phyloP scores from a whole-genome alignment of 345 rosid genomes.

The Litchi chinensis region DNA sequence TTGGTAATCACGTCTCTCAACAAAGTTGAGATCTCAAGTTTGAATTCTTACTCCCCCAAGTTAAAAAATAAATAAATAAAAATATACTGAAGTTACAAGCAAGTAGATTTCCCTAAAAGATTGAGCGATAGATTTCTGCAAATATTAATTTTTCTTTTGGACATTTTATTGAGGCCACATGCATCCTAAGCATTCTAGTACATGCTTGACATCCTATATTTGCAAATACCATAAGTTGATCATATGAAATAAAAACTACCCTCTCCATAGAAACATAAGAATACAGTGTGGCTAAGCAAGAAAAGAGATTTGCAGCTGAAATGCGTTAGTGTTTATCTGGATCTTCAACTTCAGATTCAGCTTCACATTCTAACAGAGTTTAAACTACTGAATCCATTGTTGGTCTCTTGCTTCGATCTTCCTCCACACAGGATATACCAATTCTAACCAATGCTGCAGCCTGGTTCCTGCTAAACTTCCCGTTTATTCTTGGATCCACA shows the following conservation, averaged over 20 bases:
- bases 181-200: not conserved
- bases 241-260: no score
- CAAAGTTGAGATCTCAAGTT: no score
- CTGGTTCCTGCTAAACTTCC: constrained; percentile 31
- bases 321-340: not conserved
- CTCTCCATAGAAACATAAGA: not conserved
- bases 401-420: constrained; percentile 42
- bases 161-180: no score
- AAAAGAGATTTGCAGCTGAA: constrained; percentile 1
- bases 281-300: not conserved
- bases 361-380: constrained; percentile 28
- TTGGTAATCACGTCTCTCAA: no score
- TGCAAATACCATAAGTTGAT: not conserved
- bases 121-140: not conserved
- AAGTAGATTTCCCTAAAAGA: not conserved
- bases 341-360: constrained; percentile 7
- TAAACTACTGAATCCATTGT: constrained; percentile 39
- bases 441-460: constrained; percentile 29
- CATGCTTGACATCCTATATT: not conserved
- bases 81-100: not conserved
- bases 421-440: constrained; percentile 35
- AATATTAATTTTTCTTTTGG: not conserved
- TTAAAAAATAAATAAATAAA: no score
- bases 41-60: no score
- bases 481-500: constrained; percentile 40